These are phyloP conservation scores for Dimargaris cristalligena DNA, from an alignment of 192 early-diverging fungal genomes.

Conservation along the genomic window DNA sequence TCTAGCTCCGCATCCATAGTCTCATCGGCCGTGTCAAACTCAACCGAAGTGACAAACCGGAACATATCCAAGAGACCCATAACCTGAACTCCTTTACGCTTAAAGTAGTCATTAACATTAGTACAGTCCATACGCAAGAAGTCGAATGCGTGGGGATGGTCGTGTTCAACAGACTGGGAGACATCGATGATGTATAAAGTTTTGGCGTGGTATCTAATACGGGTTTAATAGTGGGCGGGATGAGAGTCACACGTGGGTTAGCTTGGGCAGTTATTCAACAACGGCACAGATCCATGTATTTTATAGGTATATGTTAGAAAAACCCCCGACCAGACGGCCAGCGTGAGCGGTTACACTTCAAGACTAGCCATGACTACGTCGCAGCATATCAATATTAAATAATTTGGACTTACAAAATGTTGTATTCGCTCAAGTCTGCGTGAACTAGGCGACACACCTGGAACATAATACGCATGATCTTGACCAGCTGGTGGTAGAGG, in stretches of 20 bases:
- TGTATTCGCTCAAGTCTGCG: conserved; percentile 96
- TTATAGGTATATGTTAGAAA: too few relatives aligned
- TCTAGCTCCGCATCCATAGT: conserved; percentile 54
- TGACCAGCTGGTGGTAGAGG: conserved; percentile 69
- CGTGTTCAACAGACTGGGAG: conserved; percentile 96
- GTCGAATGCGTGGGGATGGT: conserved; percentile 90
- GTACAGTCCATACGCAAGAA: conserved; percentile 89
- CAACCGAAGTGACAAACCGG: conserved; percentile 61
- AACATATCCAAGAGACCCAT: conserved; percentile 74
- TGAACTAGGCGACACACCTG: conserved; percentile 87
- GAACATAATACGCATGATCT: conserved; percentile 82
- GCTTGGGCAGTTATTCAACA: too few relatives aligned
- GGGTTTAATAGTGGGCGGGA: too few relatives aligned
- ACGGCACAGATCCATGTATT: too few relatives aligned
- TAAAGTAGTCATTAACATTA: conserved; percentile 88
- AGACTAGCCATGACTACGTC: background rate
- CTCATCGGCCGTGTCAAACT: conserved; percentile 37
- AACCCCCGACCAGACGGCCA: too few relatives aligned
- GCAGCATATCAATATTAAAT: background rate
- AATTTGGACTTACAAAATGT: conserved; percentile 50
- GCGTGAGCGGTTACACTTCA: too few relatives aligned
- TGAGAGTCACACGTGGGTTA: too few relatives aligned
- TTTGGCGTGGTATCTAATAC: conserved; percentile 53
- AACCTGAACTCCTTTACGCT: conserved; percentile 50
- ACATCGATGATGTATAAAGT: conserved; percentile 90